Evolutionary conservation across 73 alveolate genomes (phyloP).

Genomic region (Diophrys sp.): DNA sequence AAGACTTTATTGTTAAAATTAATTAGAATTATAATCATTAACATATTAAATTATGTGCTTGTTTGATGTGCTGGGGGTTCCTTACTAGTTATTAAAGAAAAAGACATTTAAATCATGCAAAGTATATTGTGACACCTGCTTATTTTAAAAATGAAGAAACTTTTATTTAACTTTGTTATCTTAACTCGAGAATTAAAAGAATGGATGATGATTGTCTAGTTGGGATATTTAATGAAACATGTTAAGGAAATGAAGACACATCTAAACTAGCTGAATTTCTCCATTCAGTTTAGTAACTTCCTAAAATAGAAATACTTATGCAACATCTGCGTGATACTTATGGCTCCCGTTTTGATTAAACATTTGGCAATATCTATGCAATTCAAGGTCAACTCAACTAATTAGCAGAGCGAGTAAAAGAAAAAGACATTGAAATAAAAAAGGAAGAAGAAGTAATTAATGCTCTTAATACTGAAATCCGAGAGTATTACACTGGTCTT

Average conservation of each 20-base stretch:
- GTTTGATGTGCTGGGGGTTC: conserved; percentile 34
- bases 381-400: background rate
- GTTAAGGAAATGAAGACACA: background rate
- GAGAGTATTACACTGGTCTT: background rate
- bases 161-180: background rate
- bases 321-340: background rate
- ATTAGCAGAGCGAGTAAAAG: background rate
- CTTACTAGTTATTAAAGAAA: conserved; percentile 6
- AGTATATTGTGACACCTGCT: conserved; percentile 10
- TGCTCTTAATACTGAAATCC: background rate
- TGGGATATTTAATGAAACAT: background rate
- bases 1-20: background rate
- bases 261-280: background rate
- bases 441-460: background rate
- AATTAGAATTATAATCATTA: background rate
- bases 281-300: background rate
- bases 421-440: background rate
- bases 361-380: background rate
- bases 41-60: conserved; percentile 11
- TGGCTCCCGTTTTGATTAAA: background rate
- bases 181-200: background rate
- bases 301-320: background rate
- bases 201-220: background rate
- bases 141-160: conserved; percentile 24
- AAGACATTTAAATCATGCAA: conserved; percentile 17